Base-by-base conservation (phyloP, 768 basidiomycete species). In the Kwoniella dejecticola region DNA sequence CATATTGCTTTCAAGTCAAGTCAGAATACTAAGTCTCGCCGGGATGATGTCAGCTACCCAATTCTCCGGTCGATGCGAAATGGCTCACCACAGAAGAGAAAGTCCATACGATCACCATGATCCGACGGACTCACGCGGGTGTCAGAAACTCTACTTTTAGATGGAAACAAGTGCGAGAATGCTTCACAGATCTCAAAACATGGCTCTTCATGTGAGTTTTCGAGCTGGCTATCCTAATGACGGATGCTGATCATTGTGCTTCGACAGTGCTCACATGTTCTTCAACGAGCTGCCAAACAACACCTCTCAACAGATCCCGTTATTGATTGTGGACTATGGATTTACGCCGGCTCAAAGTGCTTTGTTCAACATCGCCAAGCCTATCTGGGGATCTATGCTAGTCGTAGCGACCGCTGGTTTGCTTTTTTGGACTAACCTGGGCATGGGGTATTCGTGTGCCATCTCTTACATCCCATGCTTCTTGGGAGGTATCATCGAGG, bases 151-250 rank as follows among this genome's bases (percentile, higher is more conserved):
- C 52, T 26, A n/a, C 52, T 41, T 54, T 54, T 40, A 21, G 40
- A 19, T 54, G 52, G 52, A 24, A 54, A 26, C 52, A 54, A 26
- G 52, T 54, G 19, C 21, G 27, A 41, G 52, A 54, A 27, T 54
- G 52, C 15, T 54, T 54, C 23, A 54, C 52, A 3, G 52, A 54
- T 41, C 17, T 19, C 12, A 54, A 54, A 19, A 54, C 38, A 17
- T 54, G 52, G 52, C 40, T 54, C 4, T 54, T 54, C 23, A 54
- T 54, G 52, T 54, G 23, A 42, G 52, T 41, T 21, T 41, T 36
- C 52, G 6, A 6, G 21, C 3, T 17, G 3, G 4, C 13, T 4
- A n/a, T n/a, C n/a, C n/a, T n/a, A n/a, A n/a, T n/a, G n/a, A n/a
- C n/a, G n/a, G n/a, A n/a, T n/a, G n/a, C n/a, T n/a, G n/a, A n/a